Percentiles rank a stretch among this genome's conserved stretches.
These are phyloP conservation scores for Obba rivulosa DNA, from an alignment of 768 basidiomycete genomes.

Conservation along the genomic window DNA sequence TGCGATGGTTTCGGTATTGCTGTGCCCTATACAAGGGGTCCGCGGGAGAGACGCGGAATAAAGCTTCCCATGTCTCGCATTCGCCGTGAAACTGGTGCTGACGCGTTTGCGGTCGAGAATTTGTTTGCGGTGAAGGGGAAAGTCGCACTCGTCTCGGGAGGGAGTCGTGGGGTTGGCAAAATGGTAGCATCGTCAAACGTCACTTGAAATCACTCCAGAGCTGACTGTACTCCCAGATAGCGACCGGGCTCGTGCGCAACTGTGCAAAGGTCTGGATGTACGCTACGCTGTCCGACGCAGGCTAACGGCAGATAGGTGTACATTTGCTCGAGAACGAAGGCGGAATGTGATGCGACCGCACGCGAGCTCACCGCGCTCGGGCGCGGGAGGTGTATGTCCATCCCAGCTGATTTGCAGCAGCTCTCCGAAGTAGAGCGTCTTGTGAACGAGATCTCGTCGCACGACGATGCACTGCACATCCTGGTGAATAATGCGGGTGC, in stretches of 20 bases:
- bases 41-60: too few relatives aligned
- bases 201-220: not conserved
- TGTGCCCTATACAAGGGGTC: too few relatives aligned
- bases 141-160: slow-evolving; percentile 60
- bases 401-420: slow-evolving; percentile 52
- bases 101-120: slow-evolving; percentile 7
- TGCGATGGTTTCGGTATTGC: too few relatives aligned
- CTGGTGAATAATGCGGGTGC: slow-evolving; percentile 65
- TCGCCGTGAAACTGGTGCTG: too few relatives aligned
- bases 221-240: slow-evolving; percentile 38
- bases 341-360: slow-evolving; percentile 48
- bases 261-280: slow-evolving; percentile 43
- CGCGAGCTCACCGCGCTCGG: slow-evolving; percentile 45
- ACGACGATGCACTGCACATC: slow-evolving; percentile 50
- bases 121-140: slow-evolving; percentile 49
- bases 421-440: slow-evolving; percentile 49
- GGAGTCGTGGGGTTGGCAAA: slow-evolving; percentile 61
- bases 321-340: slow-evolving; percentile 52
- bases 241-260: slow-evolving; percentile 56
- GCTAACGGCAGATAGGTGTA: slow-evolving; percentile 39
- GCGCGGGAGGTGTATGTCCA: slow-evolving; percentile 46
- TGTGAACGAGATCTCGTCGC: slow-evolving; percentile 41
- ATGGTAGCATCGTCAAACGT: slow-evolving; percentile 37
- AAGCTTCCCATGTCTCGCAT: too few relatives aligned
- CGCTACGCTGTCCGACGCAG: not conserved